Base-by-base conservation (phyloP, 2,329 filamentous ascomycete genomes). In the Pseudovirgaria hyperparasitica region DNA sequence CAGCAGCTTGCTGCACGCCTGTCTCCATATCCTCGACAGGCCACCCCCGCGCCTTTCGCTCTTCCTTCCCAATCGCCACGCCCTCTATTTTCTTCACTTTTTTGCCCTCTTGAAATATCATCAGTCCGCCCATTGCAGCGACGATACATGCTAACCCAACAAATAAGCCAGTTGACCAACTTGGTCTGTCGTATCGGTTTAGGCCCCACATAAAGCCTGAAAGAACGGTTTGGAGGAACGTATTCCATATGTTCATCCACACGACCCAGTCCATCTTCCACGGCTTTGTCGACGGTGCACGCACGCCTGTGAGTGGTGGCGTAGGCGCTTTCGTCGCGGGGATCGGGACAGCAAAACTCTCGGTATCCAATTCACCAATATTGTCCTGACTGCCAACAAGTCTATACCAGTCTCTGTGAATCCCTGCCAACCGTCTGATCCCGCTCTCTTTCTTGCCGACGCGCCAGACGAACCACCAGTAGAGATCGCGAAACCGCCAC, bases 251-350 rank as follows among this genome's bases (percentile, higher is more conserved):
- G 55, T 84, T 85, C 40, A 76, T 65, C 76, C 77, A 86, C 19
- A 92, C 63, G 18, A 87, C 72, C 30, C 78, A 72, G 38, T 90
- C 81, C 44, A 92, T 59, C 52, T 81, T 86, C 80, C 81, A 87
- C 8, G 68, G 38, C 13, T 55, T 54, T 0, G 80, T 84, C 2
- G 76, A 66, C 3, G 69, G 67, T 1, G 81, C 80, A 4, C 78
- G 71, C 10, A 69, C 51, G 7, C 76, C 80, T 0, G 82, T 87
- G n/a, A 80, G 60, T 1, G 81, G 81, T 1, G 70, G 55, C 25
- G 74, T 63, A 1, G 81, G 65, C 5, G 72, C 75, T 37, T 71
- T 76, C 16, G 57, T 59, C 14, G 66, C 50, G 0, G 82, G 82
- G 16, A 71, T 66, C 0, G 81, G 76, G 22, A 86, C 57, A 22